Evolutionary conservation across 768 basidiomycete genomes (phyloP).

Genomic region (Boletus coccyginus): DNA sequence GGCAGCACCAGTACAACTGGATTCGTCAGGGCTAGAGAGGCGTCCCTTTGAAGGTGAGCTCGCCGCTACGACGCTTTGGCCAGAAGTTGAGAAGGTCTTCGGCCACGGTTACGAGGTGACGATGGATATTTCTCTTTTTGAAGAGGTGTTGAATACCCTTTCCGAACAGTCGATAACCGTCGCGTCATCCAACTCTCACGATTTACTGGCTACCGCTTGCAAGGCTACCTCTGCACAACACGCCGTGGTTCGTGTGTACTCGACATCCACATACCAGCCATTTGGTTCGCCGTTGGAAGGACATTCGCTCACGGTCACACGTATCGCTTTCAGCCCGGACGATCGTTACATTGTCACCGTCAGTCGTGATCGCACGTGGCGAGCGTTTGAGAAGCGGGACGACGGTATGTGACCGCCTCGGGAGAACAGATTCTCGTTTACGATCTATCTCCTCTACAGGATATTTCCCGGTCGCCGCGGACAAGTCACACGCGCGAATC

Average conservation of each 20-base stretch:
- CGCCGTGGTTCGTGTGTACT: slow-evolving; percentile 83
- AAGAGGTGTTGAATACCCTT: not conserved
- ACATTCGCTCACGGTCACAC: slow-evolving; percentile 86
- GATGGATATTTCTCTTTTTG: not conserved
- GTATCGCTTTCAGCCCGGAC: slow-evolving; percentile 86
- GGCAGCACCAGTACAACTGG: slow-evolving; percentile 17
- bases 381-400: slow-evolving; percentile 59
- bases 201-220: slow-evolving; percentile 85
- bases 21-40: slow-evolving; percentile 21
- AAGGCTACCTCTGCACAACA: slow-evolving; percentile 86
- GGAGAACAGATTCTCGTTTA: not conserved
- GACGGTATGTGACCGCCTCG: slow-evolving; percentile 33
- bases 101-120: slow-evolving; percentile 94
- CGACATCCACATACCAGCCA: slow-evolving; percentile 65
- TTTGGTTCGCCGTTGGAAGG: slow-evolving; percentile 75
- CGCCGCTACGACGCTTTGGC: slow-evolving; percentile 87
- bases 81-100: slow-evolving; percentile 94
- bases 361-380: slow-evolving; percentile 91
- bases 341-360: slow-evolving; percentile 78
- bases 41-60: slow-evolving; percentile 92
- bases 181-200: slow-evolving; percentile 65
- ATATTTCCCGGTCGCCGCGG: slow-evolving; percentile 59
- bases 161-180: slow-evolving; percentile 69
- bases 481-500: slow-evolving; percentile 88
- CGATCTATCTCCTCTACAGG: slow-evolving; percentile 35